Evolutionary conservation across 1,139 yeast genomes (phyloP), one percentile per base, ranked within the genome.

Genomic region (Nakaseomyces bracarensis): DNA sequence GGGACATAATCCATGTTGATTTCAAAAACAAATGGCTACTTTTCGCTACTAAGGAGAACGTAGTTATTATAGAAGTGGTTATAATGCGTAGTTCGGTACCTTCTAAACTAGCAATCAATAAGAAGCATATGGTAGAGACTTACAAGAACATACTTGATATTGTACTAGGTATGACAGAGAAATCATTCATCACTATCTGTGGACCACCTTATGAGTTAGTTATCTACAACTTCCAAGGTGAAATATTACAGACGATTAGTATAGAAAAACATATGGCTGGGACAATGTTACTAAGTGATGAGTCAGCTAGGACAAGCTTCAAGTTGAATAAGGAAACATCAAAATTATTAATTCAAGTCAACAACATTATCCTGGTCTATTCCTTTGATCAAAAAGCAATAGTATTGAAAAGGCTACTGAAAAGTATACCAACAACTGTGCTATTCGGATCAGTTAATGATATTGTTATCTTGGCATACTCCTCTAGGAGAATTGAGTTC

Each of bases 151-250:
- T 52, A n/a, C 20, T 44, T 23, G 51, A 47, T 34, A 50, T 49
- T 11, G 49, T 51, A 15, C 45, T 59, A 6, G 64, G 64, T 3
- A 54, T 60, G 40, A 60, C 64, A 3, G 63, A 60, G 34, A 59
- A 57, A 43, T 56, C 62, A 8, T 47, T 60, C 15, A 52, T 60
- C 22, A 50, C 53, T 2, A 40, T 58, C 13, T 45, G 50, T 27
- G 41, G 37, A 8, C 46, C 52, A 20, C 57, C 60, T 15, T 48
- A 44, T 28, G 49, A 52, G 26, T 40, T 59, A 25, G 47, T 49
- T 3, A 56, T 60, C 15, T 57, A 58, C 42, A 53, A 51, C 30
- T 60, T 58, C 42, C 49, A 54, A 20, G 62, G 62, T 9, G 50
- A 50, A 16, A 40, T 50, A 4, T 39, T 59, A 22, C 61, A 56